Evolutionary conservation across 78 protist genomes (phyloP).

Genomic region (Dictyostelium discoideum): DNA sequence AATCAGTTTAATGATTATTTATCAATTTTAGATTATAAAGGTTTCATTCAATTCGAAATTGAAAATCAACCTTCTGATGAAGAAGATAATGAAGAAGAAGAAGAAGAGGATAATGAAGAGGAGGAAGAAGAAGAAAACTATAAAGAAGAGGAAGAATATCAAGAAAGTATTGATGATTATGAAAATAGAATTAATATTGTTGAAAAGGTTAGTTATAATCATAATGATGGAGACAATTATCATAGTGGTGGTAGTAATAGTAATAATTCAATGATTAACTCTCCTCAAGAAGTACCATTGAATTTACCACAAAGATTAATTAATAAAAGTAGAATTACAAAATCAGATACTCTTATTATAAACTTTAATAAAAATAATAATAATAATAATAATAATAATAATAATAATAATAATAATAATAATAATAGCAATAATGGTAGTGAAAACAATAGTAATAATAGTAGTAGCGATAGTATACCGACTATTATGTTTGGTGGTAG

Average conservation of each 20-base stretch:
- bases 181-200: not conserved
- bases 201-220: not conserved
- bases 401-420: not conserved
- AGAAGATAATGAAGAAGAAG: not conserved
- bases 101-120: not conserved
- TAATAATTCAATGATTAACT: not conserved
- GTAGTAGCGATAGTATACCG: not conserved
- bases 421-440: not conserved
- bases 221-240: not conserved
- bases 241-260: not conserved
- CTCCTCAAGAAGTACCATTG: not conserved
- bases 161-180: not conserved
- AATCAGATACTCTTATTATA: not conserved
- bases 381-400: not conserved
- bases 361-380: not conserved
- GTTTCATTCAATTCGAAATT: conserved; percentile 21
- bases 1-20: conserved; percentile 23
- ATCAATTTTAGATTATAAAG: conserved; percentile 5
- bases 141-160: not conserved
- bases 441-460: not conserved
- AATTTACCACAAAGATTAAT: not conserved
- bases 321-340: not conserved
- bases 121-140: not conserved
- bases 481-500: not conserved
- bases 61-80: conserved; percentile 43